Conservation (phyloP, 345 rosid species). For the Populus euphratica region DNA sequence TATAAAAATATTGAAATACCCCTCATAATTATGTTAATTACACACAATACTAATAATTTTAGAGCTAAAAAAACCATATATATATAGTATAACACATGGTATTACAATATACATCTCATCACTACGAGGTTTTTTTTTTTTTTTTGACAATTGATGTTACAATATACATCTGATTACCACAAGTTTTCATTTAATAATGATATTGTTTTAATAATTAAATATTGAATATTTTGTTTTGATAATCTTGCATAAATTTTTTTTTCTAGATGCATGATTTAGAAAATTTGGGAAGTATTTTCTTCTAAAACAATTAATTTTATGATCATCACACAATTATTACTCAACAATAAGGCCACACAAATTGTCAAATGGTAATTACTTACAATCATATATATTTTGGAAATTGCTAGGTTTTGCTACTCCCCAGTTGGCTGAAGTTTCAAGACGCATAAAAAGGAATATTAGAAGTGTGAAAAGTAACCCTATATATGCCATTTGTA, state of each 20-base stretch:
- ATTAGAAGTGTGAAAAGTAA: neutral
- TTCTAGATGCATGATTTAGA: neutral
- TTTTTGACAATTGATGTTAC: too few relatives aligned
- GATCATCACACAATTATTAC: neutral
- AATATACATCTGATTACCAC: neutral
- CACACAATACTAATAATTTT: too few relatives aligned
- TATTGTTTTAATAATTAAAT: neutral
- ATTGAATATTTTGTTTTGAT: neutral
- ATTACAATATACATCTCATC: too few relatives aligned
- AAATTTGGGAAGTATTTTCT: neutral
- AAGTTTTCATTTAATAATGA: neutral
- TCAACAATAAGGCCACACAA: neutral
- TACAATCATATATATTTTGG: too few relatives aligned
- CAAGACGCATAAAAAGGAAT: neutral
- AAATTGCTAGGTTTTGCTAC: neutral
- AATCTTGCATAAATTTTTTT: too few relatives aligned
- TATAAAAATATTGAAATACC: too few relatives aligned
- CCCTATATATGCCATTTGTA: neutral
- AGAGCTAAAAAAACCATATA: too few relatives aligned
- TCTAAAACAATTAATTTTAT: neutral
- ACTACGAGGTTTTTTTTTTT: too few relatives aligned
- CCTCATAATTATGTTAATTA: too few relatives aligned
- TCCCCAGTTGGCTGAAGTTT: neutral
- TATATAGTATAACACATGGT: too few relatives aligned
- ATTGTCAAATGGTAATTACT: neutral